Evolutionary conservation across 345 rosid genomes (phyloP), one percentile per base, ranked within the genome.

Genomic region (Rhizophora apiculata): DNA sequence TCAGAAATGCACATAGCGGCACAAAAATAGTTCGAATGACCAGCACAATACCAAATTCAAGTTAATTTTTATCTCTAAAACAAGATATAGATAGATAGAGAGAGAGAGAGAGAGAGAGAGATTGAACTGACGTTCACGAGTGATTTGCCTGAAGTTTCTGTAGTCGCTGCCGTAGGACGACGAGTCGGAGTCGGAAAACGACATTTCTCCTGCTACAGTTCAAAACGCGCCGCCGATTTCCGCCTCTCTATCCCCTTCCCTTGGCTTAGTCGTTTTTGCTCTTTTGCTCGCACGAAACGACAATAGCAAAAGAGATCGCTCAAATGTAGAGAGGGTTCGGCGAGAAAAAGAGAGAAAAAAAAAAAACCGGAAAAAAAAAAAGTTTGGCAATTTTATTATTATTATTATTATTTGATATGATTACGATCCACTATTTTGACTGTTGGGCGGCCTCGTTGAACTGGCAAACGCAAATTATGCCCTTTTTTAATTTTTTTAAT

Each of bases 111-210:
- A 69, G 24, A 62, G 56, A 53, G 22, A 51, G 65, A 58, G 31
- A 74, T 34, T 55, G 54, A 62, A 79, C 89, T 86, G 68, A 96
- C 99, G 85, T 79, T 96, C 99, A 46, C 99, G 99, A 72, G 85
- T 89, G 76, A 86, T 82, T 80, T 96, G 99, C 49, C 80, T 79
- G 71, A 96, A 85, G 75, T 74, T 87, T 84, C 82, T 92, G 90
- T 90, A 85, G 27, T 92, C 98, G 64, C 81, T 87, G 52, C 73
- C 86, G 62, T 76, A 80, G 61, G 96, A 89, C 21, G 97, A 90
- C 29, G 99, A 86, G 76, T 96, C 97, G 49, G 99, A 92, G 74
- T 96, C 98, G 31, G 97, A 96, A 85, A 81, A 84, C 71, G 97
- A 92, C 98, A 96, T 96, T 71, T 27, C 54, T 71, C 72, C 72